Conservation (phyloP, 495 filamentous ascomycete genomes). For the Aspergillus saccharolyticus region DNA sequence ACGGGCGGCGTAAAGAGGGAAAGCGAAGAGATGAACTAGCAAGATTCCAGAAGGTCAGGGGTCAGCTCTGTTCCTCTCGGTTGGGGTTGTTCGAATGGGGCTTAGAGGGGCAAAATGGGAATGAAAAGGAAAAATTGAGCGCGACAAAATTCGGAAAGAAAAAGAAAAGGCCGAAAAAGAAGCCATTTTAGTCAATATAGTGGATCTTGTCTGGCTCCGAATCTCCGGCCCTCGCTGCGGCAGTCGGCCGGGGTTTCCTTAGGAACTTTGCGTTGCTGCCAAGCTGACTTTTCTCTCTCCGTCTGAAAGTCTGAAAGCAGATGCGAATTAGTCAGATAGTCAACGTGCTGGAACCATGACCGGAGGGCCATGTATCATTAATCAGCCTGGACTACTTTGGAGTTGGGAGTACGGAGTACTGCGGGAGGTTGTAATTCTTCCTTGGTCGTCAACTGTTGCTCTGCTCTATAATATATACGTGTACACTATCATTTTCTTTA, state of each 20-base stretch:
- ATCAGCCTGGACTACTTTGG: not conserved
- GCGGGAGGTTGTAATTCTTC: no score
- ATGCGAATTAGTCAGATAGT: not conserved
- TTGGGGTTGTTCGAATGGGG: not conserved
- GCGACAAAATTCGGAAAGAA: not conserved
- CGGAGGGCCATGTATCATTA: not conserved
- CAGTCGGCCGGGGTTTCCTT: not conserved
- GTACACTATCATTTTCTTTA: not conserved
- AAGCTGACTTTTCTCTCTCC: no score
- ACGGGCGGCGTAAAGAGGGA: not conserved
- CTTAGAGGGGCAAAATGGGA: conserved; percentile 1
- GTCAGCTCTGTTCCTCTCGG: conserved; percentile 8
- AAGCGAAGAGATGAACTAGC: conserved; percentile 9
- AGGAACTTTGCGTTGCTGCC: not conserved
- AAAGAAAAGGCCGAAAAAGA: not conserved
- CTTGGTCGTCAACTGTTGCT: not conserved
- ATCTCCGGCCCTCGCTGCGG: not conserved
- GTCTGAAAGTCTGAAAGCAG: not conserved
- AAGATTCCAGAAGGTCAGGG: conserved; percentile 24
- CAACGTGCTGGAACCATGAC: not conserved
- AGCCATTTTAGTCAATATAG: not conserved
- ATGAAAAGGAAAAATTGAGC: not conserved
- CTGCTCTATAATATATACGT: no score
- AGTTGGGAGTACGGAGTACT: not conserved
- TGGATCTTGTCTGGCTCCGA: conserved; percentile 4